Base-by-base conservation (phyloP, 164 flowering plant genomes). In the Kingdonia uniflora region DNA sequence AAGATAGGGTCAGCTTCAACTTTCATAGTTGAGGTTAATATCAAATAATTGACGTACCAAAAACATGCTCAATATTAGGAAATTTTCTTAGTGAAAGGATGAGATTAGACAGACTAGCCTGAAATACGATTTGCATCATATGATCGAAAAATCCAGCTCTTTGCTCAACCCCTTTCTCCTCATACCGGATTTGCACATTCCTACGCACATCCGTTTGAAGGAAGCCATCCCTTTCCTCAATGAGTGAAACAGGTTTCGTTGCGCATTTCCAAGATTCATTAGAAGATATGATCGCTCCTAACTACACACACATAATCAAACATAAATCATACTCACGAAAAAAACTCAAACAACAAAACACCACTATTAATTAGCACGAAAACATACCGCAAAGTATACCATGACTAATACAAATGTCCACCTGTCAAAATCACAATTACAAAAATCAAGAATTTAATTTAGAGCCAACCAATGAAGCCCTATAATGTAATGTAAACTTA, bases 361-460 rank as follows among this genome's bases (percentile, higher is more conserved):
- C 35, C 4, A 33, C 10, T 11, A 42, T 16, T 12, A 16, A 22
- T 12, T 16, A 25, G 23, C 29, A 2, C 19, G 33, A 35, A 49
- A 70, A 16, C 51, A 54, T 77, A 84, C 92, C 75, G 73, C 79
- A 67, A 88, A 88, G 61, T 85, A 88, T 59, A 80, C 37, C 55
- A 67, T 74, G 55, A 83, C 85, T 42, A 88, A 60, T 15, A 83
- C 47, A 64, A 88, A 88, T 42, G 96, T 85, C 96, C 96, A 88
- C 83, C 94, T 87, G 87, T 66, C 68, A n/a, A 67, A 21, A 40
- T 25, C 52, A 49, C n/a, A 43, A 43, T 5, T 49, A 33, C 0
- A 37, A 22, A 17, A 51, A 13, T 11, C 26, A 44, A 62, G 60
- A 56, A 17, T 20, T 37, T 41, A 26, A 19, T 47, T 47, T 22